Evolutionary conservation across 1,284 basidiomycete genomes (phyloP).

Genomic region (Ustilago esculenta): DNA sequence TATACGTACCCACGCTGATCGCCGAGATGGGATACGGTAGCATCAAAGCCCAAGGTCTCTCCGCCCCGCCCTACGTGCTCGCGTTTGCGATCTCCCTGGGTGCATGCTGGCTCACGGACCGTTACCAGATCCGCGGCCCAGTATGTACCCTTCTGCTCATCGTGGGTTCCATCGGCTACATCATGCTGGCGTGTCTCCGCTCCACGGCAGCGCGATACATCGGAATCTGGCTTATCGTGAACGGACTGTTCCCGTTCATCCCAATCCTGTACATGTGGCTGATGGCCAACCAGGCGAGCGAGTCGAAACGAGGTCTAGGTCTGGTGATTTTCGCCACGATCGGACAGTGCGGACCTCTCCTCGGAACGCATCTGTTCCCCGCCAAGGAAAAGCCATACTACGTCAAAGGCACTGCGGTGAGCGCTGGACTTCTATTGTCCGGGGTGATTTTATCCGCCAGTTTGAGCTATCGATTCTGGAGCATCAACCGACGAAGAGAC

Average conservation of each 20-base stretch:
- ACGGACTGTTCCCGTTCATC: conserved; percentile 57
- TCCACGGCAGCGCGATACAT: conserved; percentile 40
- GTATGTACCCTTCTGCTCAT: conserved; percentile 49
- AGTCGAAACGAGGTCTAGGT: conserved; percentile 52
- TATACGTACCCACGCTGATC: conserved; percentile 63
- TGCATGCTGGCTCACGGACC: conserved; percentile 41
- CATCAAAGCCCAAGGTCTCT: conserved; percentile 50
- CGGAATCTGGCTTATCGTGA: conserved; percentile 51
- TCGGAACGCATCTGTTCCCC: conserved; percentile 58
- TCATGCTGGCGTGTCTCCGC: conserved; percentile 51
- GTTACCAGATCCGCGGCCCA: conserved; percentile 46
- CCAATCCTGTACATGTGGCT: conserved; percentile 60
- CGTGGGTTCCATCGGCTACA: conserved; percentile 55
- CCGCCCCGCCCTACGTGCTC: conserved; percentile 56
- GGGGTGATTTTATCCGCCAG: conserved; percentile 32
- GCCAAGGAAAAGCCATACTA: conserved; percentile 51
- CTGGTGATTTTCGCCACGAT: conserved; percentile 57
- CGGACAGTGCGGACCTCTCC: conserved; percentile 56
- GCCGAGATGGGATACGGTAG: conserved; percentile 57
- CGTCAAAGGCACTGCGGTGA: conserved; percentile 48
- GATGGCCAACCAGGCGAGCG: conserved; percentile 47
- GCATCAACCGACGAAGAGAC: conserved; percentile 38
- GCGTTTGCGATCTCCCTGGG: conserved; percentile 50
- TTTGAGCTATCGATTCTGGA: conserved; percentile 24
- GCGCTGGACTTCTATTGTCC: conserved; percentile 38